These are phyloP conservation scores for Ilex paraguariensis DNA, from an alignment of 305 asterid genomes.

Conservation along the genomic window DNA sequence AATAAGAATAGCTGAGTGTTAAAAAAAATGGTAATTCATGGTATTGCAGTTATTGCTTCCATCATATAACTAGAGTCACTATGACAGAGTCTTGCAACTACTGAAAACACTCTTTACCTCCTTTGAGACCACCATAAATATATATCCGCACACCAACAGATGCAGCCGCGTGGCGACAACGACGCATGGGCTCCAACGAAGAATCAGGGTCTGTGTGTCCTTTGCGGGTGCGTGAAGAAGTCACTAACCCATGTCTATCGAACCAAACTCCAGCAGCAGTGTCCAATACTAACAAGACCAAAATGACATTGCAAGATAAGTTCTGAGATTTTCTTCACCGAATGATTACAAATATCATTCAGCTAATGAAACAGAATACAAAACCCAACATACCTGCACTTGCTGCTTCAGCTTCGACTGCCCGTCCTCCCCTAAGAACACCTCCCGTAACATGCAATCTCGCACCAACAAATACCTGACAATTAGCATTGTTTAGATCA, in stretches of 20 bases:
- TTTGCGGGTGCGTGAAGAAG: slow-evolving; percentile 66
- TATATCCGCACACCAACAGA: slow-evolving; percentile 90
- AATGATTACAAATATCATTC: neutral
- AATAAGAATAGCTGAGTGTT: too few relatives aligned
- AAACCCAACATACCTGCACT: slow-evolving; percentile 57
- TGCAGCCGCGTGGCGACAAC: slow-evolving; percentile 99
- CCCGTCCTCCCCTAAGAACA: slow-evolving; percentile 94
- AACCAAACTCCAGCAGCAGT: slow-evolving; percentile 99
- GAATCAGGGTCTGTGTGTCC: slow-evolving; percentile 61
- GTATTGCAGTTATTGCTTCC: too few relatives aligned
- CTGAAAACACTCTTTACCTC: slow-evolving; percentile 52
- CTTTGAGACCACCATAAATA: slow-evolving; percentile 85
- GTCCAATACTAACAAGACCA: slow-evolving; percentile 67
- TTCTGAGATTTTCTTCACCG: slow-evolving; percentile 4
- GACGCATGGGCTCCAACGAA: slow-evolving; percentile 74
- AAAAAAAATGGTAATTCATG: too few relatives aligned
- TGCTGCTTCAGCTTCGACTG: slow-evolving; percentile 92
- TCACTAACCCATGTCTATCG: slow-evolving; percentile 86
- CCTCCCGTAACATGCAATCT: slow-evolving; percentile 99
- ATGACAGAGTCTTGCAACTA: slow-evolving; percentile 1
- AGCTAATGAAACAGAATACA: slow-evolving; percentile 14
- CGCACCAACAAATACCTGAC: slow-evolving; percentile 97
- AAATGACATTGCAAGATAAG: slow-evolving; percentile 14
- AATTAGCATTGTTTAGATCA: slow-evolving; percentile 1
- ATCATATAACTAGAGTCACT: too few relatives aligned